These are phyloP conservation scores for Epichloe aotearoae DNA, from an alignment of 2,329 filamentous ascomycete species.

Conservation along the genomic window DNA sequence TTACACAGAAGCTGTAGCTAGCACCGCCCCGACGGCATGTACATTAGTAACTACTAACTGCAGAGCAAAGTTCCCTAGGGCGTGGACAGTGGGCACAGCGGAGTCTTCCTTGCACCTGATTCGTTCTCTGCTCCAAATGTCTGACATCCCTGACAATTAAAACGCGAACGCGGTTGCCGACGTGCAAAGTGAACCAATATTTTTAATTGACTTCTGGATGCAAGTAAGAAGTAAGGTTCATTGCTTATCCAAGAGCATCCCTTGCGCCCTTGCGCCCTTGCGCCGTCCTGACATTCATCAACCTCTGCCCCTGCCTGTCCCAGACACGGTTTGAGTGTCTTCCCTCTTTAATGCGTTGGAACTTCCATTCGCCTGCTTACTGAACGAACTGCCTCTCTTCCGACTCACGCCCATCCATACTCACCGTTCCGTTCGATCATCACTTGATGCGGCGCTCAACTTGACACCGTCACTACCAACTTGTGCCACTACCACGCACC, in stretches of 20 bases:
- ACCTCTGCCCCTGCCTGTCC: background rate
- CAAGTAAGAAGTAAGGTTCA: background rate
- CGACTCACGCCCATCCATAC: background rate
- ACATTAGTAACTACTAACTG: no score
- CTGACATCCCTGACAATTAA: slow-evolving; percentile 7
- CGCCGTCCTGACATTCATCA: background rate
- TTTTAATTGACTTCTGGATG: slow-evolving; percentile 3
- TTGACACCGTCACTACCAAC: slow-evolving; percentile 2
- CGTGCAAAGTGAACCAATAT: slow-evolving; percentile 5
- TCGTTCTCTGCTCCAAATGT: background rate
- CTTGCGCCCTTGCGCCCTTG: background rate
- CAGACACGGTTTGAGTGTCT: background rate
- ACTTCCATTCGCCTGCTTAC: background rate
- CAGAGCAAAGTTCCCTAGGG: no score
- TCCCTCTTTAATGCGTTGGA: background rate
- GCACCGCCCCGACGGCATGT: no score
- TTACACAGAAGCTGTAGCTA: no score
- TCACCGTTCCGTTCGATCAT: background rate
- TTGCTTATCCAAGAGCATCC: background rate
- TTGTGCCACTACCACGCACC: background rate
- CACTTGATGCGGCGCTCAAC: background rate
- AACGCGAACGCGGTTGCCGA: slow-evolving; percentile 19
- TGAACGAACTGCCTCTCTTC: background rate
- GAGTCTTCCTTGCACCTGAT: background rate
- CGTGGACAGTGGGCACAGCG: no score